Evolutionary conservation across 164 flowering plant genomes (phyloP), one percentile per base, ranked within the genome.

Genomic region (Liquidambar formosana): DNA sequence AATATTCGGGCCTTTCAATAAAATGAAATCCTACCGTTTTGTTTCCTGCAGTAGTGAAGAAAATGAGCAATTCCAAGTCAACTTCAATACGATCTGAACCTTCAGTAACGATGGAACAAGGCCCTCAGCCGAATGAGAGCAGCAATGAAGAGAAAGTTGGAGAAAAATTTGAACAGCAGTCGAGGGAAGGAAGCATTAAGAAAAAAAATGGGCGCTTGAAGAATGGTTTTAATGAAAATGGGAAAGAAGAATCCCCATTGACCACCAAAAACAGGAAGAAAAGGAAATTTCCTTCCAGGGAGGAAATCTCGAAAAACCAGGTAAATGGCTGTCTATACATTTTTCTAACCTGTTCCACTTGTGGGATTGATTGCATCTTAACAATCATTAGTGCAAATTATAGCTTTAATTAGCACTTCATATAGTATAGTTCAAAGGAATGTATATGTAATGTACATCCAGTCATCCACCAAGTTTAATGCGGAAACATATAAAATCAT

Each of bases 51-150:
- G 98, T 75, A 91, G n/a, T n/a, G 74, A 93, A 90, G 83, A 93
- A 93, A 78, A 78, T 84, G 83, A 90, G 97, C 88, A 93, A 93
- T 73, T 49, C 82, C 18, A 88, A 77, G 75, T 77, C 75, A 58
- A 65, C 77, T 22, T 12, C 79, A 23, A 64, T 12, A 47, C 27
- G 69, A 63, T 65, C 88, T 65, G 88, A 80, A 56, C 71, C 76
- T 47, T 11, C 61, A 28, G 86, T 76, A 56, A 73, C 65, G 0
- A 80, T 57, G 49, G 89, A 86, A 53, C 74, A 81, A 69, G 78
- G 52, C 54, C 22, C 61, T 3, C 54, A 19, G 47, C 54, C 47
- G 15, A 22, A 58, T 48, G 86, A 72, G 10, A 65, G 22, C 12
- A 57, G 21, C 46, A 60, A 6, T 12, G 68, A 74, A 75, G 63